Percentiles rank a stretch among this genome's conserved stretches.
Evolutionary conservation across 2,329 filamentous ascomycete species (phyloP).

Genomic region (Alternaria solani): DNA sequence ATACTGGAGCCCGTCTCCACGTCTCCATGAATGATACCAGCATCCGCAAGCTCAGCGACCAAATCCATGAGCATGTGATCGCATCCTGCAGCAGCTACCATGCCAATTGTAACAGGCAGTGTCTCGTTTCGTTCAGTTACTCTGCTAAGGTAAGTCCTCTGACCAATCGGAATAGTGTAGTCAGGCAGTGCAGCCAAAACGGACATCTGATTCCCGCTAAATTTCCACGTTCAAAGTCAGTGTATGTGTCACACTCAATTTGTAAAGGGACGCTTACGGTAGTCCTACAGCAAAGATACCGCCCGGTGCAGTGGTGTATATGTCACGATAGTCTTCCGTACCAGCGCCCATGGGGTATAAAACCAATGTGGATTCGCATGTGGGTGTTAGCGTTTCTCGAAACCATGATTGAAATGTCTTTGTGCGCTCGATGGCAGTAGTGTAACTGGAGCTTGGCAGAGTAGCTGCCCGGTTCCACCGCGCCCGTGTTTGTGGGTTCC

Average conservation of each 20-base stretch:
- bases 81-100: constrained; percentile 19
- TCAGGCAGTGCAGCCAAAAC: constrained; percentile 18
- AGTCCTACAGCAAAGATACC: constrained; percentile 12
- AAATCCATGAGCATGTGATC: constrained; percentile 24
- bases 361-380: constrained; percentile 17
- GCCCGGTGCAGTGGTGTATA: constrained; percentile 5
- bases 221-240: not conserved
- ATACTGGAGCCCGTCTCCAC: constrained; percentile 19
- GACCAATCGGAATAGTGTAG: constrained; percentile 20
- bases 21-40: constrained; percentile 11
- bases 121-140: constrained; percentile 18
- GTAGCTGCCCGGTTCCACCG: constrained; percentile 14
- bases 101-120: constrained; percentile 24
- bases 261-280: not conserved
- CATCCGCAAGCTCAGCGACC: constrained; percentile 17
- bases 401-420: constrained; percentile 13
- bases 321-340: constrained; percentile 15
- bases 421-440: constrained; percentile 10
- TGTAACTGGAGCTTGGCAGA: constrained; percentile 13
- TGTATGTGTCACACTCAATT: not conserved
- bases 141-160: constrained; percentile 13
- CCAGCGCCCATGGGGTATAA: constrained; percentile 21
- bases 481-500: constrained; percentile 17
- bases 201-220: constrained; percentile 13
- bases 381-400: constrained; percentile 12